These are phyloP conservation scores for Cetradonia linearis DNA, from an alignment of 495 filamentous ascomycete genomes.

Conservation along the genomic window DNA sequence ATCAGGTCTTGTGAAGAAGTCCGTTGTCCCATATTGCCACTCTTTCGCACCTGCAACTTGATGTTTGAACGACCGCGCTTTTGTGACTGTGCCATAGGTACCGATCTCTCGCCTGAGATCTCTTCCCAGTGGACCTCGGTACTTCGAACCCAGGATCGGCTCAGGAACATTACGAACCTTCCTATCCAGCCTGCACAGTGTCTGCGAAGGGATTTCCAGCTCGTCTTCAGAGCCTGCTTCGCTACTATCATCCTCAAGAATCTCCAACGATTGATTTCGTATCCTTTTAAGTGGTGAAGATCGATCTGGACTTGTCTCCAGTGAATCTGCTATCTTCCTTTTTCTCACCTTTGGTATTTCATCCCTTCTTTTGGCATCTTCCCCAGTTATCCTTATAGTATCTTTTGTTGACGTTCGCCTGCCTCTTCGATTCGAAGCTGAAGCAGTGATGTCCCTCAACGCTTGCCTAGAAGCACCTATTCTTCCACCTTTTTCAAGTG, in stretches of 20 bases:
- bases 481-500: constrained; percentile 33
- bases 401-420: constrained; percentile 22
- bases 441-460: constrained; percentile 59
- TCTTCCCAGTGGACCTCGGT: constrained; percentile 10
- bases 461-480: constrained; percentile 51
- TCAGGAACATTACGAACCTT: neutral
- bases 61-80: neutral
- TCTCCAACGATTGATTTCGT: constrained; percentile 12
- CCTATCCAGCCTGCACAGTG: neutral
- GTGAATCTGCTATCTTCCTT: constrained; percentile 33
- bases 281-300: constrained; percentile 24
- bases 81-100: constrained; percentile 5
- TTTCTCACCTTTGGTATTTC: constrained; percentile 29
- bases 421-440: constrained; percentile 46
- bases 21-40: constrained; percentile 62
- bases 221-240: constrained; percentile 9
- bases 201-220: constrained; percentile 3
- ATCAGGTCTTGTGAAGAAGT: constrained; percentile 58
- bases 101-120: constrained; percentile 21
- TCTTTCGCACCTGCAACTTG: constrained; percentile 34
- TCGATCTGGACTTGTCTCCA: constrained; percentile 23
- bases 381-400: constrained; percentile 31
- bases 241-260: constrained; percentile 12
- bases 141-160: constrained; percentile 9
- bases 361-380: constrained; percentile 18